phyloP scores from a whole-genome alignment of 331 rosid genomes.

The Cydonia oblonga region DNA sequence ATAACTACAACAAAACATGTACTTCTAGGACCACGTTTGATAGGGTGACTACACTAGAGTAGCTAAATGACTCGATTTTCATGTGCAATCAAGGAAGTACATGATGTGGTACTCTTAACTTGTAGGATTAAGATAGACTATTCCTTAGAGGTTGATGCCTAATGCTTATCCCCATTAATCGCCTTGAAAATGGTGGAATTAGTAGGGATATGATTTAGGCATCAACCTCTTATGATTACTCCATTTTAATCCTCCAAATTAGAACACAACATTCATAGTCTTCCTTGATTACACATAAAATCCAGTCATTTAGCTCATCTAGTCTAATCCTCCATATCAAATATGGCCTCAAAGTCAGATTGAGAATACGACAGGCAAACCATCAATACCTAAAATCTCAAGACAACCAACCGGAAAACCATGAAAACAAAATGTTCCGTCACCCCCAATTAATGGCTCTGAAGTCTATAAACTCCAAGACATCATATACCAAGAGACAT shows the following conservation, averaged over 20 bases:
- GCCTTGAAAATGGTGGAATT: no score
- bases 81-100: background rate
- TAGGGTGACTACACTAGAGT: background rate
- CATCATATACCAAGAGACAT: background rate
- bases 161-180: no score
- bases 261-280: background rate
- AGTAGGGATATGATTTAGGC: no score
- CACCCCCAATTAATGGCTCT: background rate
- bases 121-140: background rate
- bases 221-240: no score
- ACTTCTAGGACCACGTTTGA: background rate
- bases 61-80: background rate
- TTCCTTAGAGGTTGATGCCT: background rate
- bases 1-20: background rate
- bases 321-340: background rate
- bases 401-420: background rate
- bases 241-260: background rate
- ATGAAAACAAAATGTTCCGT: no score
- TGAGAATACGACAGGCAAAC: background rate
- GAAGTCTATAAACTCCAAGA: background rate
- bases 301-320: background rate
- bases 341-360: background rate
- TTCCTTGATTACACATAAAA: background rate
- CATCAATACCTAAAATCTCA: background rate
- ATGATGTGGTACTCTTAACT: background rate